Evolutionary conservation across 2,329 filamentous ascomycete genomes (phyloP), one percentile per base, ranked within the genome.

Genomic region (Cordyceps militaris): DNA sequence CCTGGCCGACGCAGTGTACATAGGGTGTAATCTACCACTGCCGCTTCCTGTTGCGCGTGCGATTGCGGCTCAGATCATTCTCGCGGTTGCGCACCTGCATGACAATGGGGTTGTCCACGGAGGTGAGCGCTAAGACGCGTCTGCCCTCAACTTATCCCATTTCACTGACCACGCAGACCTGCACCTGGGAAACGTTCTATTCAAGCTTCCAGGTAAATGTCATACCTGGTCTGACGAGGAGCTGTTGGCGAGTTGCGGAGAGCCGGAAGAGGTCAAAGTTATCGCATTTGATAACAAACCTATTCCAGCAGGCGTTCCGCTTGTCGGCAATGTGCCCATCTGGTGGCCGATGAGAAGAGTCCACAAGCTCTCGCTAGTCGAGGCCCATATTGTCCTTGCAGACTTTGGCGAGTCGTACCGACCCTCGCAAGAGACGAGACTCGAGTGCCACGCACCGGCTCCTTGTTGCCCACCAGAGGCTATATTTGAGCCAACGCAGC

Each of bases 401-500:
- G 71, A 73, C 60, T 72, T 71, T 62, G 69, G 69, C 14, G 67
- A 70, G 48, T 61, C 69, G 6, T 71, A 69, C 57, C 23, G 61
- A 1, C 65, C 67, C 14, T 57, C 44, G n/a, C 59, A 50, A n/a
- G 61, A 67, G 1, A 3, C 38, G 46, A 65, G 66, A 26, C 60
- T 56, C 47, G 54, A 60, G 28, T 63, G 61, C 38, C 54, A 60
- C 19, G 57, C 49, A 13, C 63, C 64, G 7, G 16, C 54, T 13
- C 60, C 49, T 13, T 53, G 50, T 5, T 60, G 51, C 11, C 43
- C 59, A 9, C 51, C 59, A 10, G 51, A 60, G 26, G 30, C 51
- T 1, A 49, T 40, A 2, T 60, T 60, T 14, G 53, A 53, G 40
- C 47, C 54, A 8, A 28, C 34, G 3, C 9, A 40, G 14, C 47